Evolutionary conservation across 768 basidiomycete genomes (phyloP).

Genomic region (Psilocybe sp.): DNA sequence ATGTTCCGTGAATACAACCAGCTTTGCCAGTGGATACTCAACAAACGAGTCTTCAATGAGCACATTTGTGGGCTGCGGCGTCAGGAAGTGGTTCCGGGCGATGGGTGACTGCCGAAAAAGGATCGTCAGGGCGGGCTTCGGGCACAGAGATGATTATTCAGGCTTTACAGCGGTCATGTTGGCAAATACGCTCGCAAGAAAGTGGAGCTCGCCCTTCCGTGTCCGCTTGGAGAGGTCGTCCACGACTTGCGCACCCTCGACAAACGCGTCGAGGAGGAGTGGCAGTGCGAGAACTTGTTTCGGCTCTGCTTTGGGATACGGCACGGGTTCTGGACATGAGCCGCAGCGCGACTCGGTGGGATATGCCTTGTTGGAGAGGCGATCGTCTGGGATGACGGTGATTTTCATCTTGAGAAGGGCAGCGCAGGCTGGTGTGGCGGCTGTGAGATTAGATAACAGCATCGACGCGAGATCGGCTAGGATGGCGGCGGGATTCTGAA

Average conservation of each 20-base stretch:
- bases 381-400: slow-evolving; percentile 49
- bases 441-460: slow-evolving; percentile 92
- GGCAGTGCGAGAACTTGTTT: slow-evolving; percentile 65
- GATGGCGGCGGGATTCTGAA: slow-evolving; percentile 83
- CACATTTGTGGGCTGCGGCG: slow-evolving; percentile 54
- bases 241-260: slow-evolving; percentile 61
- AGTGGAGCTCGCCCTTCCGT: slow-evolving; percentile 82
- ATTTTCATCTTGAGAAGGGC: slow-evolving; percentile 65
- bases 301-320: slow-evolving; percentile 58
- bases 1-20: slow-evolving; percentile 89
- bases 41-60: slow-evolving; percentile 40
- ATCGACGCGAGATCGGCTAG: slow-evolving; percentile 96
- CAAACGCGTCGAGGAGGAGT: slow-evolving; percentile 87
- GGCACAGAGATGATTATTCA: neutral
- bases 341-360: slow-evolving; percentile 77
- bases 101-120: slow-evolving; percentile 51
- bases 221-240: slow-evolving; percentile 48
- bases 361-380: slow-evolving; percentile 56
- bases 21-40: slow-evolving; percentile 81
- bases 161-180: slow-evolving; percentile 76
- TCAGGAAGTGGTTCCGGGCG: slow-evolving; percentile 80
- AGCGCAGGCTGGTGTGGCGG: slow-evolving; percentile 65
- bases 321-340: slow-evolving; percentile 73
- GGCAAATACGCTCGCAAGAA: slow-evolving; percentile 91
- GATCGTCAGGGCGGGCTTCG: neutral